Base-by-base conservation (phyloP, 805 yeast genomes). In the Cyberlindnera meyerae region DNA sequence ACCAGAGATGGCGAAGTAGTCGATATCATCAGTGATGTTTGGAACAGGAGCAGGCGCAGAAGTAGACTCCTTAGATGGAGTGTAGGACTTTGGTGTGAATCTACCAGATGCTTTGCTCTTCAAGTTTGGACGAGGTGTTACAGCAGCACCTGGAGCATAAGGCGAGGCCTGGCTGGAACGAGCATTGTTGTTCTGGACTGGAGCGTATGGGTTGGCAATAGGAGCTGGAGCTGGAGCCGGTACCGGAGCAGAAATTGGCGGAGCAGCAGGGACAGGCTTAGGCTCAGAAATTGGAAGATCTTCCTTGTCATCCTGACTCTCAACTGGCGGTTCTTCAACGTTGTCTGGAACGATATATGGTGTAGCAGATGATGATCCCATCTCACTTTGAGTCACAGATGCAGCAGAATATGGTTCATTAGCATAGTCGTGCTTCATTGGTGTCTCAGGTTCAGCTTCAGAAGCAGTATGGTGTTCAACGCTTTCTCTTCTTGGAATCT, bases 11-110 rank as follows among this genome's bases (percentile, higher is more conserved):
- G 48, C 33, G 16, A 36, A 39, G 28, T 44, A 45, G 34, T 48
- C 52, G 26, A 48, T 27, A 27, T 45, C 52, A n/a, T 33, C 43
- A 15, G 34, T 15, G n/a, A 37, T 34, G n/a, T 22, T n/a, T 13
- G 45, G 41, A 8, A 15, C 29, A 27, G 27, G 11, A 21, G 11
- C 24, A 21, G 33, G 29, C 9, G 16, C 27, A 22, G 27, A 27
- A 7, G 36, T 4, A n/a, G 24, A 9, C 6, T 39, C 37, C 8
- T 30, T 25, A 9, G 29, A 9, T 15, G 50, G 48, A 9, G 44
- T 36, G 17, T 43, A 40, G 5, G 46, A 29, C 24, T 37, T 42
- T 26, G 44, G 49, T 8, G 44, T 42, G 30, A 39, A 42, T 33
- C 45, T 39, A 27, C 40, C 44, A 11, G 44, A 36, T 2, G 32